Evolutionary conservation across 2,329 filamentous ascomycete species (phyloP), one percentile per base, ranked within the genome.

Genomic region (Ambrosiella xylebori): DNA sequence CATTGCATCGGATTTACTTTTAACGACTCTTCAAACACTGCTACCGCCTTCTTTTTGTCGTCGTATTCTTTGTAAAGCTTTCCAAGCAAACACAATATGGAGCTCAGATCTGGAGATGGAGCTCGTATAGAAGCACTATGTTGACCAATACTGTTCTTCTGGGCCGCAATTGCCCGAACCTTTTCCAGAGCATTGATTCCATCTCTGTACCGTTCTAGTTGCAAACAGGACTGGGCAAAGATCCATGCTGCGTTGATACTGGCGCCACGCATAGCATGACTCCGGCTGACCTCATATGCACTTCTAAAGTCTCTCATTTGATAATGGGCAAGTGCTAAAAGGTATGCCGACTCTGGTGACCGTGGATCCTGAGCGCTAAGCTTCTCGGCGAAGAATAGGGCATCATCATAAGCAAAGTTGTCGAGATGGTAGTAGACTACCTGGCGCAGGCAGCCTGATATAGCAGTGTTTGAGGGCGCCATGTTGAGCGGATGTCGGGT

Each of bases 1-100:
- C 93, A 98, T 80, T 95, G 93, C 70, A 97, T 91, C 1, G 93
- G 90, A 66, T 97, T 98, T 57, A 83, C 70, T 70, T 90, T 94
- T 65, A 98, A 73, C 5, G 90, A 82, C 61, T 94, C 88, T 63
- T 95, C 88, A 67, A 93, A 97, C 68, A 81, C 88, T 63, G 86
- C 80, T 13, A 91, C 82, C 7, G 93, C 90, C 69, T 87, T 89
- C 64, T 85, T 85, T 65, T 86, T 86, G 65, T 87, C 78, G 64
- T 95, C 86, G 64, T 93, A 84, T 1, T 80, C 87, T 54, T 85
- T 81, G 72, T 89, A 91, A 36, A 98, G 74, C 70, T 94, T 95
- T 35, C 88, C 93, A 37, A 95, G 76, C 41, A 98, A 73, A 65
- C 86, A 93, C 62, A 82, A 76, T n/a, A 91, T 80, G 1, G 88